Base-by-base conservation (phyloP, 139 green algal species). In the Dunaliella primolecta region DNA sequence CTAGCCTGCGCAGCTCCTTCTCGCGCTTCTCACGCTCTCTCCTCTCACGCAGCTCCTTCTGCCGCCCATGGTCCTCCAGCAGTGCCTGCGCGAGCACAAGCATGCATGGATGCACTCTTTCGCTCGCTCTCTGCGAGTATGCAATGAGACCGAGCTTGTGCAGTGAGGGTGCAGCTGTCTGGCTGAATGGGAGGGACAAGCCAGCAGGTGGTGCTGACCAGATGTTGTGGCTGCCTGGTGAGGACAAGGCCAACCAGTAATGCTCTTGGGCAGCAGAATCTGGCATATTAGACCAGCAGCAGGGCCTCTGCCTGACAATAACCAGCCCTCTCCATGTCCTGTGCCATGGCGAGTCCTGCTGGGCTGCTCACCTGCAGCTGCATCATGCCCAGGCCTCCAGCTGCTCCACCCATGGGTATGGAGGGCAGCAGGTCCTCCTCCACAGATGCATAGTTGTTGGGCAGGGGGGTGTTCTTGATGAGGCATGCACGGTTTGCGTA, bases 361-460 rank as follows among this genome's bases (percentile, higher is more conserved):
- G n/a, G n/a, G n/a, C n/a, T n/a, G n/a, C 87, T 46, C 78, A 93
- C 90, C 90, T 93, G 90, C 81, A 93, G 81, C 78, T 93, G 90
- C 85, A 91, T 82, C 84, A 91, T 83, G 32, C 88, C 89, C 82
- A 92, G 80, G 75, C 84, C 85, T 20, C 33, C 56, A n/a, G 32
- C 82, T 64, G 75, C 72, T 2, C 64, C 83, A 15, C 57, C 84
- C 2, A 83, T 87, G 32, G 92, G 92, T 38, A 92, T 83, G 24
- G 84, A 64, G 1, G 92, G 92, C 81, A 94, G 88, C 81, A 94
- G 82, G 84, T 93, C 92, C 78, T 94, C 92, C 83, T 94, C 92
- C 81, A 94, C 64, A 37, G 86, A 88, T 29, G 87, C 88, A 81
- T 88, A 92, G 75, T 89, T 89, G 86, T 91, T 93, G 2, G 89